Evolutionary conservation across 306 rosid genomes (phyloP).

Genomic region (Abrus pulchellus): DNA sequence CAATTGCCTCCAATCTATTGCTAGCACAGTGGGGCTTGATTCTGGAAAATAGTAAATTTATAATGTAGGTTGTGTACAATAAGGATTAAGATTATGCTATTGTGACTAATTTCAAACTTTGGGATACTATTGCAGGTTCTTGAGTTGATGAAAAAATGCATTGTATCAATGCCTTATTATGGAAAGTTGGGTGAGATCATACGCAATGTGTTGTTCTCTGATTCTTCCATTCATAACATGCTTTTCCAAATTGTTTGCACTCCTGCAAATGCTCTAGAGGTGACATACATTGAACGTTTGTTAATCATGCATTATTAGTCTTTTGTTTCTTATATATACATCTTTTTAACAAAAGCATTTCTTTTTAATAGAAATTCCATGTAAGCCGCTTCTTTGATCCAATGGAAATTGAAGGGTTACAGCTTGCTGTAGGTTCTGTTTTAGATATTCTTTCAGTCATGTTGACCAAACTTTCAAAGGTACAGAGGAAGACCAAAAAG

Average conservation of each 20-base stretch:
- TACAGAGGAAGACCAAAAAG: constrained; percentile 43
- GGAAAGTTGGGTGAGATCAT: constrained; percentile 72
- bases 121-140: constrained; percentile 72
- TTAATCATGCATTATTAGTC: constrained; percentile 31
- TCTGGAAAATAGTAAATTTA: not conserved
- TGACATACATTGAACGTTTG: constrained; percentile 53
- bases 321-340: constrained; percentile 32
- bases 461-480: constrained; percentile 84
- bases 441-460: constrained; percentile 73
- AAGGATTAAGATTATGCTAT: constrained; percentile 13
- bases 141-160: constrained; percentile 83
- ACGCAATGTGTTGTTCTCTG: constrained; percentile 70
- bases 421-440: constrained; percentile 73
- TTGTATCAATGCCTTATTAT: constrained; percentile 56
- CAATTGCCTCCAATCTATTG: constrained; percentile 18
- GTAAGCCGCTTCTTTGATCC: constrained; percentile 77
- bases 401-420: constrained; percentile 87
- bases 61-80: constrained; percentile 13
- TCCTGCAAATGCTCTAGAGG: constrained; percentile 81
- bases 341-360: constrained; percentile 43
- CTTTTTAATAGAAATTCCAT: constrained; percentile 68
- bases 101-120: constrained; percentile 42
- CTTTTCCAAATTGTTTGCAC: constrained; percentile 84
- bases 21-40: constrained; percentile 23
- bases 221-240: constrained; percentile 83